phyloP scores from a whole-genome alignment of 371 early-diverging fungal species.

The Cokeromyces recurvatus region DNA sequence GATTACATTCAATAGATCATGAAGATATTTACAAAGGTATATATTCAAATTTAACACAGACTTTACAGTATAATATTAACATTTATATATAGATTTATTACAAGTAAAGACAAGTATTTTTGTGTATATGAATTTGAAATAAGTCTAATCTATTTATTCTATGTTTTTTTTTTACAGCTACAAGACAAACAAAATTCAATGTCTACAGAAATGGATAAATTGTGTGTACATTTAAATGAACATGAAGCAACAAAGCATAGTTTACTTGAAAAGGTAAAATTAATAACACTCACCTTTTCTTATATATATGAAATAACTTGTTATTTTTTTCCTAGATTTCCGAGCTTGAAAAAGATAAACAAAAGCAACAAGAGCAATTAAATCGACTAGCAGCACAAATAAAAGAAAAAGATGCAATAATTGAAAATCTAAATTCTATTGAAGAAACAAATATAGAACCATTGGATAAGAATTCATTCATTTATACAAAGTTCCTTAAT shows the following conservation, averaged over 20 bases:
- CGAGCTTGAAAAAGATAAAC: slow-evolving; percentile 30
- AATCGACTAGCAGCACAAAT: no score
- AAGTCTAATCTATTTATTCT: no score
- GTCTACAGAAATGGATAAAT: neutral
- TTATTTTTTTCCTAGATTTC: no score
- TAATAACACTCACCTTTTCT: slow-evolving; percentile 8
- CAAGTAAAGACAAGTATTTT: no score
- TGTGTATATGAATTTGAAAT: no score
- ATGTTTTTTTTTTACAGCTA: neutral
- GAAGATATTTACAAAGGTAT: neutral
- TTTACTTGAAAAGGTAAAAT: slow-evolving; percentile 22
- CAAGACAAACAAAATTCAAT: slow-evolving; percentile 8
- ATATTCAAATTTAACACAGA: no score
- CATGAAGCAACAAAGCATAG: slow-evolving; percentile 8
- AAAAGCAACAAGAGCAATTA: slow-evolving; percentile 7
- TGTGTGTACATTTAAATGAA: slow-evolving; percentile 1
- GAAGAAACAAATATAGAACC: neutral
- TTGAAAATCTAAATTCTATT: neutral
- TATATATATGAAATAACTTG: no score
- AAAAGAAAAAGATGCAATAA: no score
- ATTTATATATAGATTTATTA: no score
- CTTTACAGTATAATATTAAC: no score
- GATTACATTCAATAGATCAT: neutral
- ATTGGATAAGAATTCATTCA: neutral
- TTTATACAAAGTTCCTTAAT: slow-evolving; percentile 17